phyloP scores from a whole-genome alignment of 106 monocot genomes.

The Allium cepa region DNA sequence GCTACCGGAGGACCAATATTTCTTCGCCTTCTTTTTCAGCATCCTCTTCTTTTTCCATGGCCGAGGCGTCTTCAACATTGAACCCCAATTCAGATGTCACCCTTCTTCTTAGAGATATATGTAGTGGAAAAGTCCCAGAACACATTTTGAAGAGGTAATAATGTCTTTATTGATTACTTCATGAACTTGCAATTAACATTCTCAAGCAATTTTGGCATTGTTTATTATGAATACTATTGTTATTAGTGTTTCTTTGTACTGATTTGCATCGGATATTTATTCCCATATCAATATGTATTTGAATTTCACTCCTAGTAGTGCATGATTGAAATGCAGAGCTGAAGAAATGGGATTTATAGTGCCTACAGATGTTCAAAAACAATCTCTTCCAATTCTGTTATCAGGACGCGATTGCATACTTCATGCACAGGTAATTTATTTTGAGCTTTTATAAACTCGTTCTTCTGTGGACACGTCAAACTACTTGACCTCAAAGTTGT shows the following conservation, averaged over 20 bases:
- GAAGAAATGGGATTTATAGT: conserved; percentile 47
- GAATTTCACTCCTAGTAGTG: too few relatives aligned
- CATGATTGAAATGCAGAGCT: conserved; percentile 22
- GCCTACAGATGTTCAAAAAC: conserved; percentile 57
- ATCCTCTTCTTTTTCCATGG: conserved; percentile 1
- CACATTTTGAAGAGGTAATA: conserved; percentile 32
- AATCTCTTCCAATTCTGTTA: conserved; percentile 56
- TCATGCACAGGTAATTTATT: conserved; percentile 54
- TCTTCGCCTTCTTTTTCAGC: too few relatives aligned
- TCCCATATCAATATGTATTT: too few relatives aligned
- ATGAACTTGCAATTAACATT: neutral
- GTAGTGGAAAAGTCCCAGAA: conserved; percentile 36
- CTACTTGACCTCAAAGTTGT: too few relatives aligned
- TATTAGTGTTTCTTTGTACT: too few relatives aligned
- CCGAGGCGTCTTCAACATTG: neutral
- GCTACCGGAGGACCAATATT: too few relatives aligned
- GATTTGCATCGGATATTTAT: too few relatives aligned
- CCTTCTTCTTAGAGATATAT: conserved; percentile 29
- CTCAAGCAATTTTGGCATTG: neutral
- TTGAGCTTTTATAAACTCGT: neutral
- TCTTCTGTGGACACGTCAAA: neutral
- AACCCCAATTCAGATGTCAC: neutral
- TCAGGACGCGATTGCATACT: conserved; percentile 57
- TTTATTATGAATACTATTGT: neutral
- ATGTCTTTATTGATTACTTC: neutral